phyloP scores from a whole-genome alignment of 768 basidiomycete species.

The Boletus speciosus region DNA sequence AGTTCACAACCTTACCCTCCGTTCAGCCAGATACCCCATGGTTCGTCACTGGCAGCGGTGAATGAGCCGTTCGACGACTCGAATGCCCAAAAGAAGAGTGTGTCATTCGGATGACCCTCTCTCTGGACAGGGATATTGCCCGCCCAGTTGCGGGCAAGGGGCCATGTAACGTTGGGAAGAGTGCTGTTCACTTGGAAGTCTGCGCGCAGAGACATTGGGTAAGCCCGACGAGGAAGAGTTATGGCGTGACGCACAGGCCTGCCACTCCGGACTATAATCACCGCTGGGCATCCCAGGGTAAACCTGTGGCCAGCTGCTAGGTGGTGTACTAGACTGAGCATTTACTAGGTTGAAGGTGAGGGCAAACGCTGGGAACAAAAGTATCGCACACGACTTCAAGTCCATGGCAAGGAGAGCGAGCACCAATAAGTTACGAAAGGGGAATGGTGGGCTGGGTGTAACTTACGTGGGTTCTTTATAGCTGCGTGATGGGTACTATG shows the following conservation, averaged over 20 bases:
- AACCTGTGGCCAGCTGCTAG: conserved; percentile 37
- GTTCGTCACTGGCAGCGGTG: conserved; percentile 42
- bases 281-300: conserved; percentile 44
- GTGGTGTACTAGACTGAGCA: conserved; percentile 26
- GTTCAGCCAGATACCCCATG: conserved; percentile 75
- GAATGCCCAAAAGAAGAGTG: conserved; percentile 64
- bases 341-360: conserved; percentile 4
- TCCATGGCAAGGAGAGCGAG: conserved; percentile 18
- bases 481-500: background rate
- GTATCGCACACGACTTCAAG: conserved; percentile 9
- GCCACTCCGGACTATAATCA: conserved; percentile 57
- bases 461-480: conserved; percentile 9
- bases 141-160: conserved; percentile 50
- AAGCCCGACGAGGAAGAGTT: background rate
- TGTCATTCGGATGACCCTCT: conserved; percentile 57
- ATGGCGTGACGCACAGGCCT: conserved; percentile 45
- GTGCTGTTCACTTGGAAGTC: conserved; percentile 56
- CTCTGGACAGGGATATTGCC: conserved; percentile 64
- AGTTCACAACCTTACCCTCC: conserved; percentile 49
- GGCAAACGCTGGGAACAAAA: conserved; percentile 2
- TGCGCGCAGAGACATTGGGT: conserved; percentile 20
- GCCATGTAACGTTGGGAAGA: conserved; percentile 62
- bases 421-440: conserved; percentile 3
- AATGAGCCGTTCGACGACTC: conserved; percentile 57
- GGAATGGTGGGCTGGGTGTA: background rate